Evolutionary conservation across 345 rosid genomes (phyloP), one percentile per base, ranked within the genome.

Genomic region (Citrus sp.): DNA sequence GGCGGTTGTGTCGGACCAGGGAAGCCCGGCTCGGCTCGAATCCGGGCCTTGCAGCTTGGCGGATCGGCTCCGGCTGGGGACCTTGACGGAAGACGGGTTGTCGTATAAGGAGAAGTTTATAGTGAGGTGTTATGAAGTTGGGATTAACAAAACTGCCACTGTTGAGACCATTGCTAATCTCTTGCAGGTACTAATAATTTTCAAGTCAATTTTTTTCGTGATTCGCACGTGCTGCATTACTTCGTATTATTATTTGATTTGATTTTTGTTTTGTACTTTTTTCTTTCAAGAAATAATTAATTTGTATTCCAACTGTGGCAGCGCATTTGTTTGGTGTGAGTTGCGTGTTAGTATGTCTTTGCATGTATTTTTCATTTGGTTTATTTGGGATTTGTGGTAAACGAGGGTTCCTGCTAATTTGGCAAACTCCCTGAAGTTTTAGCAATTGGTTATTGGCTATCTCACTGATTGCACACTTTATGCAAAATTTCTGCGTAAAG

Each of bases 91-190:
- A 68, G 91, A 90, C 64, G 95, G 99, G 28, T 82, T 87, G 34
- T 91, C 97, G 3, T 96, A 93, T 77, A 93, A 89, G 86, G 99
- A 96, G 84, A 94, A 82, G 91, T 94, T 92, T 75, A 89, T 94
- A 19, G 92, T 96, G 5, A 87, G 99, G 85, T 85, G 91, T 80
- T 96, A 91, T 49, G 99, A 95, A 86, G 99, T 93, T 75, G 98
- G 99, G 80, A 89, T 91, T 77, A 96, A 96, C 87, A 96, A 91
- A 88, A 96, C 97, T 56, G 97, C 97, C 70, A 96, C 99, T 46
- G 90, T 94, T 9, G 97, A 93, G 82, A 94, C 98, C 76, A 89
- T 93, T 83, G 98, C 97, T 66, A 95, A 95, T 91, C 88, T 95
- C 51, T 85, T 95, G 80, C 99, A 95, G 98, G 98, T 91, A 55